Conservation (phyloP, 345 rosid genomes). For the Psidium guajava region DNA sequence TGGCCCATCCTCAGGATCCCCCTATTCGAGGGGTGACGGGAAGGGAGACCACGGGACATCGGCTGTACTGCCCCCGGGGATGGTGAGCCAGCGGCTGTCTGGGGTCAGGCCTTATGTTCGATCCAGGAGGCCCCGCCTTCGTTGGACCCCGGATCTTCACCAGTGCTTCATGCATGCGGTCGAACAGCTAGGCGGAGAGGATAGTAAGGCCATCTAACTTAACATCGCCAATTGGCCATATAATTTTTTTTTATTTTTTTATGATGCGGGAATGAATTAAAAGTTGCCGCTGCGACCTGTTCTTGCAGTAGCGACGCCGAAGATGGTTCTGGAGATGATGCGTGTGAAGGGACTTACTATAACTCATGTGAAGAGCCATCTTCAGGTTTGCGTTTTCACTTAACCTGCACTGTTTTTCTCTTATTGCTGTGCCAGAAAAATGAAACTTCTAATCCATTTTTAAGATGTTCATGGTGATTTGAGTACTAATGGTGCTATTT, state of each 20-base stretch:
- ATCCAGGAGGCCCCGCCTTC: constrained; percentile 45
- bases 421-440: not conserved
- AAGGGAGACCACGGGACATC: not conserved
- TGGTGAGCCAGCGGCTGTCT: not conserved
- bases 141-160: constrained; percentile 63
- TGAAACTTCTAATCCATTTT: not conserved
- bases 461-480: no score
- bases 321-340: constrained; percentile 58
- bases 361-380: constrained; percentile 75
- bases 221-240: not conserved
- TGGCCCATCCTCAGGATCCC: not conserved
- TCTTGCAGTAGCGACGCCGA: constrained; percentile 54
- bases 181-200: constrained; percentile 53
- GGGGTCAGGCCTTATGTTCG: constrained; percentile 38
- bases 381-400: constrained; percentile 35
- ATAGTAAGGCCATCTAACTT: constrained; percentile 22
- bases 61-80: not conserved
- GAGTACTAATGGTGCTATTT: not conserved
- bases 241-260: not conserved
- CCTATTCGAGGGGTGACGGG: not conserved
- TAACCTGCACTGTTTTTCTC: not conserved
- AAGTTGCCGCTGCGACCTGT: not conserved
- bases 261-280: not conserved
- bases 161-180: constrained; percentile 55
- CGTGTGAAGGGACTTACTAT: constrained; percentile 53